Evolutionary conservation across 2,329 filamentous ascomycete species (phyloP).

Genomic region (Aspergillus glaucus): DNA sequence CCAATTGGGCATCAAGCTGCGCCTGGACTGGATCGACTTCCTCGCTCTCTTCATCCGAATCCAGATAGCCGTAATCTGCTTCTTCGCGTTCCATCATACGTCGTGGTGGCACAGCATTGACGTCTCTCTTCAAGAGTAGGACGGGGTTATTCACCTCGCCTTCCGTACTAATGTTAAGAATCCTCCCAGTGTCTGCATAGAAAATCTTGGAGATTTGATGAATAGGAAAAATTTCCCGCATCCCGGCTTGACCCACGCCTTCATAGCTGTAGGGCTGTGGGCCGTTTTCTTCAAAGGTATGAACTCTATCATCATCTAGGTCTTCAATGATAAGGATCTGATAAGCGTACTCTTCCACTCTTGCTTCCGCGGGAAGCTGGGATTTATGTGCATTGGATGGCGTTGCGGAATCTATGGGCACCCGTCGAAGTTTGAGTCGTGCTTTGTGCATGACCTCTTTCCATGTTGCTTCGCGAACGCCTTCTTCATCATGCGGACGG

Average conservation of each 20-base stretch:
- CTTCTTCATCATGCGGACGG: slow-evolving; percentile 50
- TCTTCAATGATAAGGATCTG: slow-evolving; percentile 79
- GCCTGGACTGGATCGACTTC: slow-evolving; percentile 39
- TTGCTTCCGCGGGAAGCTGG: slow-evolving; percentile 36
- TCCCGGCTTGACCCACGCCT: slow-evolving; percentile 55
- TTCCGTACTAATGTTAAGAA: slow-evolving; percentile 72
- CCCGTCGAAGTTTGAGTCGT: slow-evolving; percentile 68
- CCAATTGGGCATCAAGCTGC: slow-evolving; percentile 34
- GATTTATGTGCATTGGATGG: slow-evolving; percentile 8
- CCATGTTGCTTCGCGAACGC: slow-evolving; percentile 68
- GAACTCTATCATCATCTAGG: slow-evolving; percentile 63
- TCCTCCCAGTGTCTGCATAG: slow-evolving; percentile 83
- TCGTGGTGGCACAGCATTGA: slow-evolving; percentile 56
- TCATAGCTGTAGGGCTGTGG: slow-evolving; percentile 54
- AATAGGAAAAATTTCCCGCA: slow-evolving; percentile 61
- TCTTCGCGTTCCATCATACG: slow-evolving; percentile 50
- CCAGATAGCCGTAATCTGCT: slow-evolving; percentile 26
- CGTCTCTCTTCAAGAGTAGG: slow-evolving; percentile 66
- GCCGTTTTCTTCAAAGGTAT: slow-evolving; percentile 58
- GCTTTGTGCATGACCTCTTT: slow-evolving; percentile 96
- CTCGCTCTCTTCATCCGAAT: slow-evolving; percentile 32
- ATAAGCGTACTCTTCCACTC: slow-evolving; percentile 65
- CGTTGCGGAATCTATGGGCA: slow-evolving; percentile 52
- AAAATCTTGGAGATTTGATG: slow-evolving; percentile 84
- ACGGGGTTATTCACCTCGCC: slow-evolving; percentile 67